Evolutionary conservation across 2,329 filamentous ascomycete genomes (phyloP).

Genomic region (Aspergillus hiratsukae): DNA sequence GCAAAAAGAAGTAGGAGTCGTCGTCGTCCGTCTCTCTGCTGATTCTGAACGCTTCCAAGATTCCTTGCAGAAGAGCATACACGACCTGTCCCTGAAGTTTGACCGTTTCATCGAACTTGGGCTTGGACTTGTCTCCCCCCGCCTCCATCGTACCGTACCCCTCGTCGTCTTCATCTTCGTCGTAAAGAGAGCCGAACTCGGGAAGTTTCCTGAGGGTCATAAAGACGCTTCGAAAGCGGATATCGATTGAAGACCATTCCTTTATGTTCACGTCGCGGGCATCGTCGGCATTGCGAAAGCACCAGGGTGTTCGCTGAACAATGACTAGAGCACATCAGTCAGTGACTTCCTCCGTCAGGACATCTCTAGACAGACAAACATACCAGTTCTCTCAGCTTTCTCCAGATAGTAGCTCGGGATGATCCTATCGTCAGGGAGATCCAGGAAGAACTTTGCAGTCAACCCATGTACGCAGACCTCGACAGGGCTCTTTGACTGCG

Average conservation of each 20-base stretch:
- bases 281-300: constrained; percentile 17
- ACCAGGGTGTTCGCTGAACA: constrained; percentile 17
- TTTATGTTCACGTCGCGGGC: constrained; percentile 14
- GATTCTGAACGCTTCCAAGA: constrained; percentile 15
- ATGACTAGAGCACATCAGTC: constrained; percentile 10
- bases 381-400: constrained; percentile 17
- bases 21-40: constrained; percentile 6
- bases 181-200: constrained; percentile 12
- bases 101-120: constrained; percentile 5
- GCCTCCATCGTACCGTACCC: neutral
- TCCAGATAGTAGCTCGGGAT: constrained; percentile 17
- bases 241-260: constrained; percentile 20
- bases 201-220: constrained; percentile 20
- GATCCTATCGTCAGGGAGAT: constrained; percentile 16
- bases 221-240: constrained; percentile 22
- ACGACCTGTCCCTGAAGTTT: constrained; percentile 19
- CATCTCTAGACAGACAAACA: constrained; percentile 3
- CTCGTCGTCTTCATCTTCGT: constrained; percentile 8
- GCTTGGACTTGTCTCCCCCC: neutral
- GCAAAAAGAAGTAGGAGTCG: constrained; percentile 12
- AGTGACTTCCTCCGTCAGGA: neutral
- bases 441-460: constrained; percentile 19
- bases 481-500: neutral
- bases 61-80: constrained; percentile 22
- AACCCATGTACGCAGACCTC: constrained; percentile 18